phyloP scores from a whole-genome alignment of 1,139 yeast genomes.

The Saccharomyces hybrid region DNA sequence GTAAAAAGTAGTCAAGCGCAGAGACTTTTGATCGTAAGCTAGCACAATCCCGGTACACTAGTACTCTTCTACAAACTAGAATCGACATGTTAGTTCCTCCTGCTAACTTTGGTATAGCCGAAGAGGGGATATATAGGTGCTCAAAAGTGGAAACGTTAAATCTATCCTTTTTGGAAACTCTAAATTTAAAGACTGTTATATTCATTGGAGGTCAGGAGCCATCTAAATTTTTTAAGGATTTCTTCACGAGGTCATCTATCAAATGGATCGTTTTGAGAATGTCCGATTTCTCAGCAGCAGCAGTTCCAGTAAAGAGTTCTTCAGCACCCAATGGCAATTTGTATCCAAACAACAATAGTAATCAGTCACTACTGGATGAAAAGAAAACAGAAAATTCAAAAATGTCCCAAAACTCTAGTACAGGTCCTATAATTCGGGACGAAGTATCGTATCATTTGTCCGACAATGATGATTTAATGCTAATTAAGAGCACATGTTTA shows the following conservation, averaged over 20 bases:
- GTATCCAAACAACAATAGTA: neutral
- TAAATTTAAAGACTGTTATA: slow-evolving; percentile 49
- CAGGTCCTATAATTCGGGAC: neutral
- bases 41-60: neutral
- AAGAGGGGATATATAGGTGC: slow-evolving; percentile 50
- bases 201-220: slow-evolving; percentile 69
- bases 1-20: neutral
- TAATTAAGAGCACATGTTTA: slow-evolving; percentile 52
- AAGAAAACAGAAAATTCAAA: neutral
- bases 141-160: slow-evolving; percentile 25
- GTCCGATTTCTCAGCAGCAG: slow-evolving; percentile 23
- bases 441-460: slow-evolving; percentile 17
- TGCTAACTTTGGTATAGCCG: slow-evolving; percentile 70
- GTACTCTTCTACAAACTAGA: neutral
- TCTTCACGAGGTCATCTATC: slow-evolving; percentile 27
- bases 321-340: neutral
- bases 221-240: slow-evolving; percentile 38
- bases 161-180: slow-evolving; percentile 43
- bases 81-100: slow-evolving; percentile 66
- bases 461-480: slow-evolving; percentile 60
- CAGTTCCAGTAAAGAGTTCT: slow-evolving; percentile 12
- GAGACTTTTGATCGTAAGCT: neutral
- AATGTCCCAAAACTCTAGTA: neutral
- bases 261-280: slow-evolving; percentile 27
- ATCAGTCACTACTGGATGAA: neutral